phyloP scores from a whole-genome alignment of 1,284 basidiomycete genomes.

The Amylostereum areolatum region DNA sequence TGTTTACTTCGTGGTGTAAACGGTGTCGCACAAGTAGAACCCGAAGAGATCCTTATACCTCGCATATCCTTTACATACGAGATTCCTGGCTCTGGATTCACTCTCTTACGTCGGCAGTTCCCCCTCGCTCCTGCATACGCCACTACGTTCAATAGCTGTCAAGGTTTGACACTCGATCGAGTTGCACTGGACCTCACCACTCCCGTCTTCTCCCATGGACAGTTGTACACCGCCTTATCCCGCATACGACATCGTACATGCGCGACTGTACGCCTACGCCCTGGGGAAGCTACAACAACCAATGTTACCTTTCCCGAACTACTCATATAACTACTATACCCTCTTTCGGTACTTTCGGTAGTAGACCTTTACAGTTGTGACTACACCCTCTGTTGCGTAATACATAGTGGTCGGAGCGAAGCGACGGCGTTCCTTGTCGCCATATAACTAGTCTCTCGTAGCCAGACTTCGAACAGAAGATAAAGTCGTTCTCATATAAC shows the following conservation, averaged over 20 bases:
- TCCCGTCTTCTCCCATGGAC: conserved; percentile 36
- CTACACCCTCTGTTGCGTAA: too few species aligned
- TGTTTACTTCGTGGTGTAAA: conserved; percentile 18
- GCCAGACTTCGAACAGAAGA: too few species aligned
- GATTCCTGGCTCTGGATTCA: conserved; percentile 26
- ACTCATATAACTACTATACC: too few species aligned
- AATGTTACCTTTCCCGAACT: too few species aligned
- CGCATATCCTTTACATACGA: conserved; percentile 27
- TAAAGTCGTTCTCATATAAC: too few species aligned
- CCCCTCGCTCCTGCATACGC: conserved; percentile 35
- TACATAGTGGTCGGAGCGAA: too few species aligned
- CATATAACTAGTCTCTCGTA: too few species aligned
- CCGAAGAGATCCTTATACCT: conserved; percentile 27
- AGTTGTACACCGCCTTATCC: conserved; percentile 37
- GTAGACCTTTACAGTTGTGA: too few species aligned
- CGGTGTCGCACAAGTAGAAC: conserved; percentile 14
- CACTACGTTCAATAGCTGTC: conserved; percentile 40
- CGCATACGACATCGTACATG: conserved; percentile 27
- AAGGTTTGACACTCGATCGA: conserved; percentile 32
- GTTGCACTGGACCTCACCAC: conserved; percentile 29
- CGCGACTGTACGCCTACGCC: too few species aligned
- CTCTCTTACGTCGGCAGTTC: conserved; percentile 30
- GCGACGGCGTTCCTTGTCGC: too few species aligned
- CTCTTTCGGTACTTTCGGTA: too few species aligned
- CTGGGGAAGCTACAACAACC: too few species aligned